Conservation (phyloP, 2,329 filamentous ascomycete species). For the Atkinsonella hypoxylon region DNA sequence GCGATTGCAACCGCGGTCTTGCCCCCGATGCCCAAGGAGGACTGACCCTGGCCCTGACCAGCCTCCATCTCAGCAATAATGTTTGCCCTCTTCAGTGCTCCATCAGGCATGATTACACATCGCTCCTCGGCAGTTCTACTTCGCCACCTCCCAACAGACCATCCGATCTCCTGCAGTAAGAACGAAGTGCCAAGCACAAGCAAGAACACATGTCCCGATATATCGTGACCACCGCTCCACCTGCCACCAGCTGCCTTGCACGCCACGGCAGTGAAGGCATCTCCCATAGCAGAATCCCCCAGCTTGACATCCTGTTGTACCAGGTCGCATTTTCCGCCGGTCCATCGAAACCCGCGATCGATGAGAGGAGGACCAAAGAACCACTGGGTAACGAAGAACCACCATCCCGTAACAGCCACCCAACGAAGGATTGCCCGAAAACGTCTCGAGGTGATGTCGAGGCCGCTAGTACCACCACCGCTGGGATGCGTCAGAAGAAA, state of each 20-base stretch:
- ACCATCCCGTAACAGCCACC: constrained; percentile 59
- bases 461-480: constrained; percentile 20
- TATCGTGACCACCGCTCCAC: constrained; percentile 93
- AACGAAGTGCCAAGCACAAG: constrained; percentile 75
- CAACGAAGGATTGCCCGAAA: constrained; percentile 56
- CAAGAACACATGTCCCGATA: constrained; percentile 90
- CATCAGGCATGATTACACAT: constrained; percentile 52
- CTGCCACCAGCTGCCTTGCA: constrained; percentile 73
- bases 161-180: constrained; percentile 67
- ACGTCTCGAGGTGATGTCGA: constrained; percentile 21
- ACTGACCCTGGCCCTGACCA: constrained; percentile 13
- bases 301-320: constrained; percentile 34
- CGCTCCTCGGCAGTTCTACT: constrained; percentile 44
- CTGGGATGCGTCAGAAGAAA: constrained; percentile 59
- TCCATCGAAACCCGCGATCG: constrained; percentile 79
- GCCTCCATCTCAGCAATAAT: constrained; percentile 28
- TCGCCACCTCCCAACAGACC: constrained; percentile 35
- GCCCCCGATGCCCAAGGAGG: constrained; percentile 31
- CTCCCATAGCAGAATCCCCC: constrained; percentile 32
- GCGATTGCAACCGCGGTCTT: constrained; percentile 53
- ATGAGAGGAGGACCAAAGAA: constrained; percentile 86
- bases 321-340: constrained; percentile 70
- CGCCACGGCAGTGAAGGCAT: constrained; percentile 59
- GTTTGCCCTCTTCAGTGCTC: constrained; percentile 48
- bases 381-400: constrained; percentile 90